Evolutionary conservation across 768 basidiomycete genomes (phyloP).

Genomic region (Boletus subcaerulescens): DNA sequence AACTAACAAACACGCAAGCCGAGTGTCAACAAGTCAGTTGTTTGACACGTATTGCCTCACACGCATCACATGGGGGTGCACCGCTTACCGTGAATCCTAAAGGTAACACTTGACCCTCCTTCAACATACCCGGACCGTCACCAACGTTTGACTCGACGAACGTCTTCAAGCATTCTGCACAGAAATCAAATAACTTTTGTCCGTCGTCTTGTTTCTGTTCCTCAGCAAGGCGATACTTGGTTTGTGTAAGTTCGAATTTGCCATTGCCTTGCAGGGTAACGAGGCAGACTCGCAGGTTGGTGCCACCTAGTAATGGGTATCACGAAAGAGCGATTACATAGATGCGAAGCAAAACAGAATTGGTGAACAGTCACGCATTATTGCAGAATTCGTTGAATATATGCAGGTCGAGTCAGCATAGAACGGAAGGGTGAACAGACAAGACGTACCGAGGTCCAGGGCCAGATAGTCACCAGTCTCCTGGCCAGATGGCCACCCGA

Average conservation of each 20-base stretch:
- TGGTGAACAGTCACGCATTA: not conserved
- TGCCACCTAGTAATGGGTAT: conserved; percentile 60
- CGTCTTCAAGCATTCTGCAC: conserved; percentile 86
- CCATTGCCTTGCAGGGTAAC: conserved; percentile 89
- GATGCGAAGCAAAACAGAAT: not conserved
- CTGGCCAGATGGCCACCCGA: conserved; percentile 89
- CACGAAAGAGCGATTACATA: not conserved
- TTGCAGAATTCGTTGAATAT: not conserved
- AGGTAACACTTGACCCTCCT: conserved; percentile 60
- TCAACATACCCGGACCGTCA: conserved; percentile 45
- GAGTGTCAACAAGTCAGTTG: conserved; percentile 3
- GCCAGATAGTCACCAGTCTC: conserved; percentile 91
- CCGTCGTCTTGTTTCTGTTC: conserved; percentile 99
- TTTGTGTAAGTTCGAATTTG: conserved; percentile 96
- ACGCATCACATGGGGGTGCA: not conserved
- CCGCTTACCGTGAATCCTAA: conserved; percentile 90
- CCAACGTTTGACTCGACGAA: conserved; percentile 78
- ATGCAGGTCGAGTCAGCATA: not conserved
- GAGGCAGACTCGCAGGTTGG: conserved; percentile 97
- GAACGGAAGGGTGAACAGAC: not conserved
- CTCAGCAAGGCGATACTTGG: conserved; percentile 94
- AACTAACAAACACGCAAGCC: conserved; percentile 48
- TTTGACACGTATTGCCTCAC: not conserved
- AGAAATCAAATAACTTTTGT: conserved; percentile 94
- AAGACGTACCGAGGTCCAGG: conserved; percentile 72